phyloP scores from a whole-genome alignment of 257 asterid genomes.

The Salvia splendens region DNA sequence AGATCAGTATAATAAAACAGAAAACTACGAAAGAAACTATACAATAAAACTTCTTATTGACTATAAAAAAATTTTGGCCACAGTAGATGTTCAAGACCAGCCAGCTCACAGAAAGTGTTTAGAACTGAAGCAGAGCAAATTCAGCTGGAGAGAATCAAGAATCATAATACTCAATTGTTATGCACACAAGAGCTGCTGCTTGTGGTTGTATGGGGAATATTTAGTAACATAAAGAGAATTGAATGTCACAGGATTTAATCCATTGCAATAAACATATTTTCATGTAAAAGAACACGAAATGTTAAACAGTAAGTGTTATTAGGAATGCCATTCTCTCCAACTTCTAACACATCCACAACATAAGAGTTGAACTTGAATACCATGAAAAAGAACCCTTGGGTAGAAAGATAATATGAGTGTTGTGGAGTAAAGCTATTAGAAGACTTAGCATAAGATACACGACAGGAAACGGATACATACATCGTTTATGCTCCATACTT shows the following conservation, averaged over 20 bases:
- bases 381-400: not conserved
- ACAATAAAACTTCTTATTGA: slow-evolving; percentile 6
- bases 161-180: not conserved
- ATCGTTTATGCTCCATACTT: slow-evolving; percentile 88
- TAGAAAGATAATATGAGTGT: not conserved
- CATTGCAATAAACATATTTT: not conserved
- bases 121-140: not conserved
- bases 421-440: slow-evolving; percentile 6
- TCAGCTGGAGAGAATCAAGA: slow-evolving; percentile 8
- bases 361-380: slow-evolving; percentile 25
- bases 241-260: not conserved
- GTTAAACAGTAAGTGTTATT: slow-evolving; percentile 3
- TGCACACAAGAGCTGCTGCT: not conserved
- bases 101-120: slow-evolving; percentile 4
- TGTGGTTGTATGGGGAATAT: not conserved
- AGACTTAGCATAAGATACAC: slow-evolving; percentile 13
- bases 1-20: slow-evolving; percentile 19
- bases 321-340: slow-evolving; percentile 11
- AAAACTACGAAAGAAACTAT: not conserved
- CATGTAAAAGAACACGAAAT: not conserved
- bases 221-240: not conserved
- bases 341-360: slow-evolving; percentile 18
- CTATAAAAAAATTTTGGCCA: slow-evolving; percentile 13
- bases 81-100: not conserved
- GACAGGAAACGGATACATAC: slow-evolving; percentile 45